Evolutionary conservation across 2,329 filamentous ascomycete genomes (phyloP).

Genomic region (Exophiala bonariae): DNA sequence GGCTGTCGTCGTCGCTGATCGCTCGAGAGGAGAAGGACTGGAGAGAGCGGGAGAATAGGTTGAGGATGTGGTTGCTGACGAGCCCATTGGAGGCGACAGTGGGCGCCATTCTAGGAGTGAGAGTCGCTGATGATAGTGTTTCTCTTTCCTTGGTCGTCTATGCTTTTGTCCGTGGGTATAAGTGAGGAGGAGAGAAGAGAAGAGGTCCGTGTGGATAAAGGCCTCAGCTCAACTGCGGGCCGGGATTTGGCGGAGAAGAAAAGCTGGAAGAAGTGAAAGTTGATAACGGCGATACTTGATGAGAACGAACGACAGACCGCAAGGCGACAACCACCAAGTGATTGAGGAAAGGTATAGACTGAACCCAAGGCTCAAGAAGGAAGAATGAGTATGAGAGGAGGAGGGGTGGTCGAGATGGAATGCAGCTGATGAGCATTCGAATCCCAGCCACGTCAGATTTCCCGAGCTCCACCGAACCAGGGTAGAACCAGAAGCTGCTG

Average conservation of each 20-base stretch:
- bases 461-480: background rate
- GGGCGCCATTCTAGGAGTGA: slow-evolving; percentile 18
- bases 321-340: too few relatives aligned
- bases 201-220: background rate
- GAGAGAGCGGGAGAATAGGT: slow-evolving; percentile 13
- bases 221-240: slow-evolving; percentile 9
- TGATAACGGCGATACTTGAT: background rate
- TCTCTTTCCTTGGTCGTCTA: background rate
- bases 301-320: slow-evolving; percentile 8
- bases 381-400: slow-evolving; percentile 1
- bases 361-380: background rate
- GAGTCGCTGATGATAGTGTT: too few relatives aligned
- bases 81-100: slow-evolving; percentile 10
- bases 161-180: slow-evolving; percentile 3
- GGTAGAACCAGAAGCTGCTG: background rate
- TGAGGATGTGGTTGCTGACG: slow-evolving; percentile 9
- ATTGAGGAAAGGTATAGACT: background rate
- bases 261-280: background rate
- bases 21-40: slow-evolving; percentile 14
- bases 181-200: slow-evolving; percentile 1
- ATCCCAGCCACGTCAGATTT: slow-evolving; percentile 12
- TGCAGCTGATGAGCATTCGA: slow-evolving; percentile 1
- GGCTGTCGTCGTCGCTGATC: slow-evolving; percentile 6
- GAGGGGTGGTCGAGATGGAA: slow-evolving; percentile 4
- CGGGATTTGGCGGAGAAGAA: background rate